These are phyloP conservation scores for Eleusine indica DNA, from an alignment of 176 grass and related monocot genomes.

Conservation along the genomic window DNA sequence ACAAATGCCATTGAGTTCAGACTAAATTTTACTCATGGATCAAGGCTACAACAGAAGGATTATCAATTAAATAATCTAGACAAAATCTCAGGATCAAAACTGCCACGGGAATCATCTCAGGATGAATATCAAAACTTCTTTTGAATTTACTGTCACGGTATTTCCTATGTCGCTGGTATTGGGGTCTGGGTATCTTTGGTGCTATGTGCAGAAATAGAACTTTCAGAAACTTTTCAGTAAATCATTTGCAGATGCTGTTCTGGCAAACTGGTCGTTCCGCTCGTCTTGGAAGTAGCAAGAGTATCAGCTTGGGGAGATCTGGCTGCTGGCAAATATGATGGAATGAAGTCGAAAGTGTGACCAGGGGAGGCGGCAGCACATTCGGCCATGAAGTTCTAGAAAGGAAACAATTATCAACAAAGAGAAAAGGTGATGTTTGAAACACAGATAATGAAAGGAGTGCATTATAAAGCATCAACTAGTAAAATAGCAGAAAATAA, in stretches of 20 bases:
- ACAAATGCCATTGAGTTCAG: not conserved
- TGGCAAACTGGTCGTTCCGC: slow-evolving; percentile 22
- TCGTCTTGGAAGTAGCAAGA: slow-evolving; percentile 18
- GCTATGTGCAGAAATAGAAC: slow-evolving; percentile 42
- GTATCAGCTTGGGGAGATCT: slow-evolving; percentile 32
- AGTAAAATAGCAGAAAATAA: not conserved
- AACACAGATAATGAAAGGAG: not conserved
- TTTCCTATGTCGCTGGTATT: slow-evolving; percentile 24
- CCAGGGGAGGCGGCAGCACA: slow-evolving; percentile 46
- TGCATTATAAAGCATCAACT: slow-evolving; percentile 8
- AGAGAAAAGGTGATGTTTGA: slow-evolving; percentile 10
- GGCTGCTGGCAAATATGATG: slow-evolving; percentile 47
- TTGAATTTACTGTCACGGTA: slow-evolving; percentile 32
- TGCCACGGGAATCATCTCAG: not conserved
- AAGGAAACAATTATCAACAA: slow-evolving; percentile 33
- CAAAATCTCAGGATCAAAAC: not conserved
- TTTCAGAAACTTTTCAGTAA: slow-evolving; percentile 35
- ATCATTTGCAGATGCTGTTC: slow-evolving; percentile 43
- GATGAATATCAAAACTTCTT: slow-evolving; percentile 30
- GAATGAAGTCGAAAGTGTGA: slow-evolving; percentile 51
- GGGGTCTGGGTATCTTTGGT: slow-evolving; percentile 24
- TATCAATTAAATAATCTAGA: not conserved
- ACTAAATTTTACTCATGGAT: not conserved
- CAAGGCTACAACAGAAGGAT: not conserved
- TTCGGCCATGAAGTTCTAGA: slow-evolving; percentile 60